Percentiles rank a stretch among this genome's conserved stretches.
These are phyloP conservation scores for Candolleomyces efflorescens DNA, from an alignment of 768 basidiomycete genomes.

Conservation along the genomic window DNA sequence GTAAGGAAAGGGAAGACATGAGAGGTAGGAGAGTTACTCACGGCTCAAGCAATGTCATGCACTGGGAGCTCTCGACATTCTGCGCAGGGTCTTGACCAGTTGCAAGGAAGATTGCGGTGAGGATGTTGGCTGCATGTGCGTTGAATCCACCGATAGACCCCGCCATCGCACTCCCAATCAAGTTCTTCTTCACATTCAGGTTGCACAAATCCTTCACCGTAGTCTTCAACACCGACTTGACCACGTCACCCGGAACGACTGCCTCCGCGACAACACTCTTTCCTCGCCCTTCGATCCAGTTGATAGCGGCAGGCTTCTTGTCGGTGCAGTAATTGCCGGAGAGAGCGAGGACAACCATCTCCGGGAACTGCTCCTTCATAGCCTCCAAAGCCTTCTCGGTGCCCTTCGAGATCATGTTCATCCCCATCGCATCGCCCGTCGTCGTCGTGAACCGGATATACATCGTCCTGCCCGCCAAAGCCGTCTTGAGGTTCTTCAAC, in stretches of 20 bases:
- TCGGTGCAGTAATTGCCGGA: constrained; percentile 99
- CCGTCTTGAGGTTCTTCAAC: constrained; percentile 80
- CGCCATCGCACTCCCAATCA: constrained; percentile 97
- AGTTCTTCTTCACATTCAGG: constrained; percentile 94
- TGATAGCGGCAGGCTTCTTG: constrained; percentile 99
- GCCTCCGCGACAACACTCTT: constrained; percentile 98
- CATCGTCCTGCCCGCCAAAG: constrained; percentile 88
- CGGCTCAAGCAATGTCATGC: constrained; percentile 99
- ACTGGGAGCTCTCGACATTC: constrained; percentile 97
- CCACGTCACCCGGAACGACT: constrained; percentile 82
- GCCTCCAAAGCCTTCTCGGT: constrained; percentile 93
- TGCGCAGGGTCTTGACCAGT: constrained; percentile 99
- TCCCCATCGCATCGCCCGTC: constrained; percentile 99
- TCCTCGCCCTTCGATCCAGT: constrained; percentile 99
- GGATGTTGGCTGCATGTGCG: constrained; percentile 95
- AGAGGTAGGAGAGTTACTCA: constrained; percentile 41
- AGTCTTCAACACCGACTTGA: constrained; percentile 91
- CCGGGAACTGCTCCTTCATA: constrained; percentile 74
- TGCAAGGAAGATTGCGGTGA: constrained; percentile 93
- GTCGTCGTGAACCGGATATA: constrained; percentile 91
- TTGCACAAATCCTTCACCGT: constrained; percentile 89
- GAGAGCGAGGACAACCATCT: constrained; percentile 86
- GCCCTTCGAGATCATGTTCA: constrained; percentile 99
- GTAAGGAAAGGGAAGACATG: not conserved
- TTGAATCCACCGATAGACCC: constrained; percentile 97